phyloP scores from a whole-genome alignment of 179 eudicot species.

The Silene coronaria region DNA sequence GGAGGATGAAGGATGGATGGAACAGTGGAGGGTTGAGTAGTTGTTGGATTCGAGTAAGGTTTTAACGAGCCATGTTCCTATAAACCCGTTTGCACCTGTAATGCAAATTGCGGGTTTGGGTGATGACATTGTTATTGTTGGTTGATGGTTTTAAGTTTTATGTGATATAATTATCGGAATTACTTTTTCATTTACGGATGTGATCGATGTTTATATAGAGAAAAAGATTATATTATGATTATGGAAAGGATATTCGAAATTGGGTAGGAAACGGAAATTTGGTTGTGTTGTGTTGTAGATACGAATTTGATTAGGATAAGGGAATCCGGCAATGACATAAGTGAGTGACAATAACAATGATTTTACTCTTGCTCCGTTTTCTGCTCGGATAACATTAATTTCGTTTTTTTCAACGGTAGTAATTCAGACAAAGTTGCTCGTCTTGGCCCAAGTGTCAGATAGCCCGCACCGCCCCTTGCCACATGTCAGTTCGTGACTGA shows the following conservation, averaged over 20 bases:
- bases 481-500: too few species aligned
- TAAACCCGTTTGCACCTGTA: slow-evolving; percentile 84
- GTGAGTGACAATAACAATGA: too few species aligned
- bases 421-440: too few species aligned
- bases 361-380: neutral
- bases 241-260: too few species aligned
- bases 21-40: slow-evolving; percentile 63
- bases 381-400: too few species aligned
- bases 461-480: too few species aligned
- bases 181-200: neutral
- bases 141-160: neutral
- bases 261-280: too few species aligned
- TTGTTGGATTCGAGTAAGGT: slow-evolving; percentile 45
- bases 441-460: too few species aligned
- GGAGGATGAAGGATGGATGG: slow-evolving; percentile 55
- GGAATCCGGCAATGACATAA: neutral
- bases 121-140: neutral
- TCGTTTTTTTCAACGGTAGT: too few species aligned
- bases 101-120: slow-evolving; percentile 43
- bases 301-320: neutral
- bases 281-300: neutral
- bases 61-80: slow-evolving; percentile 54
- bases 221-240: too few species aligned
- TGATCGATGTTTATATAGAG: neutral
- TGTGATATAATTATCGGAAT: too few species aligned